Evolutionary conservation across 2,329 filamentous ascomycete species (phyloP).

Genomic region (Diaporthe vexans): DNA sequence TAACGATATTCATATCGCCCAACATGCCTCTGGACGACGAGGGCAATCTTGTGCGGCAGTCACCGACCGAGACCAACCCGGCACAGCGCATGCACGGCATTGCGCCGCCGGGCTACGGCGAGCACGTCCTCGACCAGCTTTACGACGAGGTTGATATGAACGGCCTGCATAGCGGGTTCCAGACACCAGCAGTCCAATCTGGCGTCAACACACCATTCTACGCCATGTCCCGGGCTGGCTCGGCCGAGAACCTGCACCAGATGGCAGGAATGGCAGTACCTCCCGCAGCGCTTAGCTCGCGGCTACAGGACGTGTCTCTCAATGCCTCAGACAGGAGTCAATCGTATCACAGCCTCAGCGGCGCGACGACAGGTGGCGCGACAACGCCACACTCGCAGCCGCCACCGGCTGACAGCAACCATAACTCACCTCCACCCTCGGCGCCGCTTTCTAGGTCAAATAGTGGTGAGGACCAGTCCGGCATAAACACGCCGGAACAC

Average conservation of each 20-base stretch:
- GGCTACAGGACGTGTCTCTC: conserved; percentile 77
- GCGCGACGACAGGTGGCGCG: conserved; percentile 49
- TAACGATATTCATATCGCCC: conserved; percentile 96
- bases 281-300: conserved; percentile 72
- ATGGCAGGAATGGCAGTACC: conserved; percentile 63
- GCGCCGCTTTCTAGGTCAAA: conserved; percentile 66
- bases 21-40: conserved; percentile 91
- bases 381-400: conserved; percentile 57
- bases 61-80: conserved; percentile 63
- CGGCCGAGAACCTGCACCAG: conserved; percentile 82
- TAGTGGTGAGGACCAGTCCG: conserved; percentile 66
- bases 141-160: conserved; percentile 88
- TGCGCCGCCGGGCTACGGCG: conserved; percentile 92
- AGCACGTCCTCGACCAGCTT: conserved; percentile 89
- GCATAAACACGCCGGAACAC: conserved; percentile 69
- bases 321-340: conserved; percentile 61
- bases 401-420: conserved; percentile 51
- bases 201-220: conserved; percentile 87
- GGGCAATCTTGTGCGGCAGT: conserved; percentile 80
- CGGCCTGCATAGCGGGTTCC: conserved; percentile 68
- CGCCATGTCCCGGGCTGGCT: conserved; percentile 79
- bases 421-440: conserved; percentile 60
- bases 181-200: conserved; percentile 79
- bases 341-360: conserved; percentile 56
- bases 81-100: conserved; percentile 71